Conservation (phyloP, 805 yeast genomes). For the Kuraishia capsulata region DNA sequence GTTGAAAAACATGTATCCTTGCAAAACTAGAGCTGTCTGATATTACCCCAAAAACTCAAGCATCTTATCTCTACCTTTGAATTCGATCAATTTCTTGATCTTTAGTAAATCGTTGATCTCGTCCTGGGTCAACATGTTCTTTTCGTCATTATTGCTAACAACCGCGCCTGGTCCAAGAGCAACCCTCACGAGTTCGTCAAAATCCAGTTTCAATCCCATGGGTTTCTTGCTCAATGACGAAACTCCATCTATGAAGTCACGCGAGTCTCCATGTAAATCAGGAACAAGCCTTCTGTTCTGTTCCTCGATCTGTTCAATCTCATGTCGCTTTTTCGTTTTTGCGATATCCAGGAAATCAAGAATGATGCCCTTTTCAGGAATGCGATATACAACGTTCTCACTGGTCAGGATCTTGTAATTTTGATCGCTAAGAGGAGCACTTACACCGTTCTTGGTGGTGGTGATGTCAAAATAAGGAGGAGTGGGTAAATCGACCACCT, state of each 20-base stretch:
- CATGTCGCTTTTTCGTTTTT: constrained; percentile 24
- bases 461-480: constrained; percentile 26
- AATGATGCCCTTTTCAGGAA: constrained; percentile 61
- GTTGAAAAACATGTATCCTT: no score
- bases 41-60: constrained; percentile 41
- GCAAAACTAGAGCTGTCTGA: constrained; percentile 1
- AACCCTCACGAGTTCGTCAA: constrained; percentile 37
- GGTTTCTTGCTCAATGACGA: constrained; percentile 22
- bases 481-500: constrained; percentile 17
- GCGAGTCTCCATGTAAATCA: constrained; percentile 16
- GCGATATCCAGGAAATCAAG: constrained; percentile 59
- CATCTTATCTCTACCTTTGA: constrained; percentile 63
- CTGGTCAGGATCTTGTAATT: constrained; percentile 10
- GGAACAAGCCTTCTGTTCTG: constrained; percentile 22
- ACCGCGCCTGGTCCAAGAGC: constrained; percentile 22
- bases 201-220: constrained; percentile 24
- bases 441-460: constrained; percentile 24
- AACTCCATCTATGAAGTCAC: constrained; percentile 24
- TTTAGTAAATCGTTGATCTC: constrained; percentile 45
- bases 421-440: constrained; percentile 9
- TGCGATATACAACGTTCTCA: constrained; percentile 44
- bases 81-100: constrained; percentile 51
- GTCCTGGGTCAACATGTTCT: constrained; percentile 11
- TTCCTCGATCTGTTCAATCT: constrained; percentile 21
- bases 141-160: constrained; percentile 10